Base-by-base conservation (phyloP, 169 alveolate genomes). In the Eimeria acervulina region DNA sequence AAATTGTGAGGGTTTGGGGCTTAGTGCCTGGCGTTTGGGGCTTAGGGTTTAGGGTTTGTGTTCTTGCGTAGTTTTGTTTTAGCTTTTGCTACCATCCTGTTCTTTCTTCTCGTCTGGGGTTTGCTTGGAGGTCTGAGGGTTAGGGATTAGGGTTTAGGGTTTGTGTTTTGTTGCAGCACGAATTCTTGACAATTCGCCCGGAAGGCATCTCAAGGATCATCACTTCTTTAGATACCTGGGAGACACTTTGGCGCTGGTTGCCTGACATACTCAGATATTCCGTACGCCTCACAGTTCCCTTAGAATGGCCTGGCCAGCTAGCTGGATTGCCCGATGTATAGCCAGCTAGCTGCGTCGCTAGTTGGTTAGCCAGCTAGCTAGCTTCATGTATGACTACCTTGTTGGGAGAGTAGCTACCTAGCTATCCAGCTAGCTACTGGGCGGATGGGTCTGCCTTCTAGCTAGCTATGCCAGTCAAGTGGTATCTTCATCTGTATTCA, bases 191-290 rank as follows among this genome's bases (percentile, higher is more conserved):
- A 28, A 36, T 84, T 19, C 74, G 78, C 6, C 93, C 93, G 12
- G 78, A 51, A 40, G 93, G 78, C 74, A 51, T 15, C 80, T 84
- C 93, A 44, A 51, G 80, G 42, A 55, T 84, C 59, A 51, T 84
- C 23, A 81, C 70, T 0, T 84, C 93, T n/a, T 33, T 84, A 44
- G 93, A 31, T 61, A 84, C 66, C 4, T 84, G 93, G 93, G 93
- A 84, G 7, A 55, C 93, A 3, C 51, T 84, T 23, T 84, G 93
- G 93, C 74, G 93, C 51, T 84, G 93, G 93, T 44, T 84, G 59
- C 93, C 93, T 26, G 93, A 84, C 23, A 33, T 84, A 0, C 78
- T 33, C 17, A 84, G 93, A 84, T 84, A n/a, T 19, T 52, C 61
- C 31, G 93, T 84, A 55, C 13, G 93, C 93, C 59, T 55, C 38